These are phyloP conservation scores for Vigna angularis DNA, from an alignment of 306 rosid genomes.

Conservation along the genomic window DNA sequence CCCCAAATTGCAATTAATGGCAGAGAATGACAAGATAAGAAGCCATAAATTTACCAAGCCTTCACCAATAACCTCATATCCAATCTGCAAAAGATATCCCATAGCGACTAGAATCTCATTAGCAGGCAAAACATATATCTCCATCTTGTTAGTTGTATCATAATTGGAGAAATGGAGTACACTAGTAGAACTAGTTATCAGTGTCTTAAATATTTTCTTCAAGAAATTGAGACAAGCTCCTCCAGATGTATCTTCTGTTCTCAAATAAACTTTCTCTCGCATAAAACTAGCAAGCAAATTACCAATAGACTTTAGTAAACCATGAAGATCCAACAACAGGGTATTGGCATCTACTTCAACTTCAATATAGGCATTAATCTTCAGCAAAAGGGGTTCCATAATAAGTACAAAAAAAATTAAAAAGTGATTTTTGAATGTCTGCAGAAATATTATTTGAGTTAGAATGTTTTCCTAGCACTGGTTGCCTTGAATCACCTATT, in stretches of 20 bases:
- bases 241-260: constrained; percentile 80
- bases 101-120: constrained; percentile 67
- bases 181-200: constrained; percentile 58
- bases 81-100: constrained; percentile 80
- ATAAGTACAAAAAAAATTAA: constrained; percentile 72
- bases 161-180: constrained; percentile 51
- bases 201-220: constrained; percentile 63
- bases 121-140: constrained; percentile 48
- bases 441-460: constrained; percentile 51
- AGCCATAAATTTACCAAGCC: constrained; percentile 77
- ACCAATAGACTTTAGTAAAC: constrained; percentile 66
- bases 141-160: constrained; percentile 44
- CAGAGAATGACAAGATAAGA: constrained; percentile 63
- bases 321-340: constrained; percentile 54
- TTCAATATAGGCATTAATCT: constrained; percentile 49
- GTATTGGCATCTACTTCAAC: constrained; percentile 48
- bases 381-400: constrained; percentile 80
- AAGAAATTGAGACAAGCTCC: constrained; percentile 77
- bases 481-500: constrained; percentile 39
- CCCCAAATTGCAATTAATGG: constrained; percentile 53
- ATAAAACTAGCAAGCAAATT: constrained; percentile 71
- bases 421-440: constrained; percentile 69
- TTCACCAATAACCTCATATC: constrained; percentile 79
- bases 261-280: constrained; percentile 79
- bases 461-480: constrained; percentile 48